These are phyloP conservation scores for Rutidosis leptorrhynchoides DNA, from an alignment of 129 eudicot genomes.

Conservation along the genomic window DNA sequence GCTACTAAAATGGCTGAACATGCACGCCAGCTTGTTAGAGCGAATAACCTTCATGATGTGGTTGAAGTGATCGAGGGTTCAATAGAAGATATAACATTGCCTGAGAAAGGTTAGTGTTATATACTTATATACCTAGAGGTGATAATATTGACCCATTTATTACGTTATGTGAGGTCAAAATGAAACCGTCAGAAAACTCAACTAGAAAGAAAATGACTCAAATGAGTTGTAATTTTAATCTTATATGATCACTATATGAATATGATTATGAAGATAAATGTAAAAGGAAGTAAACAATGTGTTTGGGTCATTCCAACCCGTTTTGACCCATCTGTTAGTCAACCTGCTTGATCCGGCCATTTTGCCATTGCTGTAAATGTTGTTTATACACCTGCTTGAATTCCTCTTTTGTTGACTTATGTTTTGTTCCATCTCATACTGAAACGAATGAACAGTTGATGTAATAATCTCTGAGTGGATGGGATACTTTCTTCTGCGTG, in stretches of 20 bases:
- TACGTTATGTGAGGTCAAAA: neutral
- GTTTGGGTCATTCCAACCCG: neutral
- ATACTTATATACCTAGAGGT: neutral
- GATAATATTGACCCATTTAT: neutral
- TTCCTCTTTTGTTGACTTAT: neutral
- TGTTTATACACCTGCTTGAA: neutral
- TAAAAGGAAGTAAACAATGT: neutral
- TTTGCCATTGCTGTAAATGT: neutral
- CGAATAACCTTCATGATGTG: slow-evolving; percentile 56
- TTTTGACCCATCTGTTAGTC: neutral
- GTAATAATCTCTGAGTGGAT: slow-evolving; percentile 98
- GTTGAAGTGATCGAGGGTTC: slow-evolving; percentile 97
- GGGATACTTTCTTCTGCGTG: slow-evolving; percentile 99
- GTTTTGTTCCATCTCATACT: neutral
- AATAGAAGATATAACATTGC: slow-evolving; percentile 75
- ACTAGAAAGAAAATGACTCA: neutral
- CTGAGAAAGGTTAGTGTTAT: slow-evolving; percentile 66
- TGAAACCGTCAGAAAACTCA: neutral
- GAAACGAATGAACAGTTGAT: slow-evolving; percentile 59
- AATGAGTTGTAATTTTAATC: neutral
- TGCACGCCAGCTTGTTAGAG: slow-evolving; percentile 76
- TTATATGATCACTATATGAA: too few relatives aligned
- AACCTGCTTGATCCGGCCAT: neutral
- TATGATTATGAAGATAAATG: too few relatives aligned
- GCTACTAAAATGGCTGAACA: slow-evolving; percentile 95